Conservation (phyloP, 257 asterid genomes). For the Solanum medicagineum region DNA sequence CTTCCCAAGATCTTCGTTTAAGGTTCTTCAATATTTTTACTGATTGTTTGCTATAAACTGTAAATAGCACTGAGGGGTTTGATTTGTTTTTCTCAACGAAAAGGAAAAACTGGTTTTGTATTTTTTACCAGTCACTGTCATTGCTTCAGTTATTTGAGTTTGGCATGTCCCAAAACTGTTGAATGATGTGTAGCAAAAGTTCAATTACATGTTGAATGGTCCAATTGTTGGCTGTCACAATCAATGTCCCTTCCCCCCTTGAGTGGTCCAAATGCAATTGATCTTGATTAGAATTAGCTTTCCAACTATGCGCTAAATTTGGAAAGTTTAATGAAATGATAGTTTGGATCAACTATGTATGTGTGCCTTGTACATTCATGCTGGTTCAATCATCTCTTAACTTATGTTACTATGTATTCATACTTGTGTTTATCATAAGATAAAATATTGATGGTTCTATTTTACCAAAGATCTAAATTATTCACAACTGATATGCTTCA, state of each 20-base stretch:
- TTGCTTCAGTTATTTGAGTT: not conserved
- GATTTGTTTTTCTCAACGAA: not conserved
- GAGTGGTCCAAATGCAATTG: not conserved
- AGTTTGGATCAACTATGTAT: not conserved
- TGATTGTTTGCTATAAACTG: not conserved
- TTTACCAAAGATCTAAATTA: not conserved
- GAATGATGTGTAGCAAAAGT: not conserved
- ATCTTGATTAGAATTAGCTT: not conserved
- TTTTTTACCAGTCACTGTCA: not conserved
- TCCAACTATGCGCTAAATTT: not conserved
- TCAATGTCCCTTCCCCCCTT: not conserved
- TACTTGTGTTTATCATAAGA: not conserved
- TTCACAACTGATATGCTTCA: not conserved
- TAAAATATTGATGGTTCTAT: not conserved
- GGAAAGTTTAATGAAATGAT: not conserved
- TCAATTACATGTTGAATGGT: not conserved
- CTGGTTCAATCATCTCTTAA: not conserved
- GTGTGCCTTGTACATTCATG: not conserved
- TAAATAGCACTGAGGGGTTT: not conserved
- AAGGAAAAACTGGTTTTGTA: not conserved
- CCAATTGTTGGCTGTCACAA: not conserved
- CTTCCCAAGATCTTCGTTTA: conserved; percentile 26
- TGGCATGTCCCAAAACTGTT: not conserved
- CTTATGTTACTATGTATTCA: not conserved
- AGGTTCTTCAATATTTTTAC: conserved; percentile 23